Conservation (phyloP, 345 rosid species). For the Brassica rapa region DNA sequence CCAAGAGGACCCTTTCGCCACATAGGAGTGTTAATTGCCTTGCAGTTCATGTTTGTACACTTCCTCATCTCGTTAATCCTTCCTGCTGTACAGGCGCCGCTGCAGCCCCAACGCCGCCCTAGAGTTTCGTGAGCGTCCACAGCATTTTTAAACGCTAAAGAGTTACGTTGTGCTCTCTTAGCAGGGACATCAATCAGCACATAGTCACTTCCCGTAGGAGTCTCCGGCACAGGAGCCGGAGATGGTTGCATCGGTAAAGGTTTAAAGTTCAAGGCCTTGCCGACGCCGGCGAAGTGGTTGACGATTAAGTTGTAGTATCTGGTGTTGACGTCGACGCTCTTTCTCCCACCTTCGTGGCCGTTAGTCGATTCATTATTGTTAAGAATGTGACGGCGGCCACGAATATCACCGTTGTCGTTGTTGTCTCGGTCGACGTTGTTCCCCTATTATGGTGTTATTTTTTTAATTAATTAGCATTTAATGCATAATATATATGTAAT, state of each 20-base stretch:
- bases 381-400: neutral
- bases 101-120: neutral
- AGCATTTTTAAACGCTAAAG: neutral
- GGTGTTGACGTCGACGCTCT: constrained; percentile 18
- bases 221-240: neutral
- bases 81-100: neutral
- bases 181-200: constrained; percentile 35
- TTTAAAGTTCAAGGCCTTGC: constrained; percentile 11
- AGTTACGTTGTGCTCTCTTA: constrained; percentile 22
- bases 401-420: neutral
- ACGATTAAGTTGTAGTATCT: constrained; percentile 24
- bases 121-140: neutral
- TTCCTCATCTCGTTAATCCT: neutral
- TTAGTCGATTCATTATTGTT: neutral
- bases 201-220: neutral
- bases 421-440: constrained; percentile 2
- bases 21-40: constrained; percentile 35
- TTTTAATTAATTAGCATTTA: neutral
- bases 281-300: constrained; percentile 22
- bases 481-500: constrained; percentile 16
- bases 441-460: constrained; percentile 8
- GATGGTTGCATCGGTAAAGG: constrained; percentile 12
- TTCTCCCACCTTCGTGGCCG: constrained; percentile 2
- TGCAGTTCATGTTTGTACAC: constrained; percentile 37
- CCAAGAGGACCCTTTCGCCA: constrained; percentile 47